A percentile compares a stretch with the other conserved stretches of the same genome.
Conservation (phyloP, 2,329 filamentous ascomycete genomes). For the Reticulascus tulasneorum region DNA sequence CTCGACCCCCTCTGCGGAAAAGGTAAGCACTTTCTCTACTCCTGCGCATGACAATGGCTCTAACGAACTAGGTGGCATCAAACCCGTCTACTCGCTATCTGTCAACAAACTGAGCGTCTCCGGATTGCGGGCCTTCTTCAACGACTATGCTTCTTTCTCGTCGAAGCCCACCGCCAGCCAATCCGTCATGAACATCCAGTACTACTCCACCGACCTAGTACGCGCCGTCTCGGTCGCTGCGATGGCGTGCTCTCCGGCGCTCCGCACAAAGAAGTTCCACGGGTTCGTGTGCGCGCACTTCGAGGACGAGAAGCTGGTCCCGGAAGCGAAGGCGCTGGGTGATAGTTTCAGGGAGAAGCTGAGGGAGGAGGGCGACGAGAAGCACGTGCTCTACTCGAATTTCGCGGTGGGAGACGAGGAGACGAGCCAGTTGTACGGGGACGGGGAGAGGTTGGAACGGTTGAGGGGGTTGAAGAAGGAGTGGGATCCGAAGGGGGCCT, state of each 20-base stretch:
- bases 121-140: slow-evolving; percentile 17
- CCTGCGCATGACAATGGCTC: too few species aligned
- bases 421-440: slow-evolving; percentile 19
- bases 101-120: too few species aligned
- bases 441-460: slow-evolving; percentile 18
- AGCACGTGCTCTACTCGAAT: slow-evolving; percentile 25
- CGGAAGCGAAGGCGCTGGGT: slow-evolving; percentile 28
- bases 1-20: too few species aligned
- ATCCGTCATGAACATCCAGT: slow-evolving; percentile 30
- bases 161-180: slow-evolving; percentile 24
- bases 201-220: slow-evolving; percentile 31
- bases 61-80: too few species aligned
- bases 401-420: slow-evolving; percentile 28
- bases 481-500: slow-evolving; percentile 21
- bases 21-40: too few species aligned
- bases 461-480: slow-evolving; percentile 21
- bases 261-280: slow-evolving; percentile 27
- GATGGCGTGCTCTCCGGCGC: slow-evolving; percentile 20
- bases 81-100: too few species aligned
- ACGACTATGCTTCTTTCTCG: slow-evolving; percentile 24
- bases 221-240: slow-evolving; percentile 17
- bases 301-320: slow-evolving; percentile 27
- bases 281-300: slow-evolving; percentile 36
- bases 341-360: slow-evolving; percentile 22
- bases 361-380: slow-evolving; percentile 11